Evolutionary conservation across 106 monocot species (phyloP), one percentile per base, ranked within the genome.

Genomic region (Xerophyta viscosa): DNA sequence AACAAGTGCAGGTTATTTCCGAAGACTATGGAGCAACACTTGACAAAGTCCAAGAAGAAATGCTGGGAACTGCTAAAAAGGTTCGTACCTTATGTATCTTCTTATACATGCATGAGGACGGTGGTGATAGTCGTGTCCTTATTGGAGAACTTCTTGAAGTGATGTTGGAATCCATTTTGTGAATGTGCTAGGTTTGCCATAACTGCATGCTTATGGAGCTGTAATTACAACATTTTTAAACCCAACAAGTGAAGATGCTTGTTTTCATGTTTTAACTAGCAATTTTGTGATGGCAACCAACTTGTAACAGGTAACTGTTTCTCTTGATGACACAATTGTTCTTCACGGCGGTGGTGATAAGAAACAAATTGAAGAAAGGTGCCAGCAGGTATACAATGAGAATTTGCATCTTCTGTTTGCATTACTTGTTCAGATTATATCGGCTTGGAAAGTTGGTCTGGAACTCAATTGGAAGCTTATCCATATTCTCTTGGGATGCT

Each of bases 341-440:
- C 89, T 96, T 70, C 81, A 89, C 68, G 96, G 96, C 18, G 78
- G 75, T 58, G 96, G 96, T 47, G 89, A 89, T 62, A 88, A 89
- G 65, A 96, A 96, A 60, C 54, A 78, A 24, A 82, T 96, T 31
- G 89, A 96, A 61, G 89, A 89, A 63, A 75, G 96, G 72, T 68
- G 81, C 29, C 81, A 96, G 42, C 89, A 85, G 78, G 96, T 96
- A n/a, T n/a, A n/a, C n/a, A n/a, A n/a, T n/a, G n/a, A n/a, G n/a
- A n/a, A n/a, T n/a, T n/a, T n/a, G n/a, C n/a, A n/a, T 57, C 20
- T 7, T 39, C 17, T 14, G 43, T 17, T 44, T 44, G 8, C 33
- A 36, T 36, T 6, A 33, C 33, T 33, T 6, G 14, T 50, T n/a
- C 33, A 6, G 7, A 11, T 6, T 6, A 6, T 11, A 33, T 11